Conservation (phyloP, 164 flowering plant genomes). For the Warburgia ugandensis region DNA sequence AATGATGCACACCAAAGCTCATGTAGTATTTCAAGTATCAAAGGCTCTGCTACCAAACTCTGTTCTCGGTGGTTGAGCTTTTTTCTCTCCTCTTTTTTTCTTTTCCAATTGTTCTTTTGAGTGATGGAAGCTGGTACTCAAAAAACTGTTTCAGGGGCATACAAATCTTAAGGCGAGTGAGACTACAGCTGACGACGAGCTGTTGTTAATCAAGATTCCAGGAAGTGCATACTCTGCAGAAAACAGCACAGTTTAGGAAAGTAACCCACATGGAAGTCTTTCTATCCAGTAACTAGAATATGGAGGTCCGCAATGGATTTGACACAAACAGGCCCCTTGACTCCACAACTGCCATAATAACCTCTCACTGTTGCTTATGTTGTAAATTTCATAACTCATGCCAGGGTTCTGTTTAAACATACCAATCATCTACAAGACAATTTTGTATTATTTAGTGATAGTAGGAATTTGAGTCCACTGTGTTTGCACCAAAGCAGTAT, state of each 20-base stretch:
- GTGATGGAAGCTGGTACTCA: too few species aligned
- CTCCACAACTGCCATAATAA: neutral
- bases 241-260: slow-evolving; percentile 3
- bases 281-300: neutral
- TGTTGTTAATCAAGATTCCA: slow-evolving; percentile 61
- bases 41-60: neutral
- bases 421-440: too few species aligned
- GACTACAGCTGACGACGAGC: slow-evolving; percentile 26
- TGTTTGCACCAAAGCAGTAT: too few species aligned
- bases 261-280: neutral
- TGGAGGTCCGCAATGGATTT: neutral
- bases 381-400: neutral
- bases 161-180: slow-evolving; percentile 2
- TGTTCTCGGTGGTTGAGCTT: neutral
- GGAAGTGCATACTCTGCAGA: slow-evolving; percentile 63
- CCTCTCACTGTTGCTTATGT: neutral
- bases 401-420: too few species aligned
- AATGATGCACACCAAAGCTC: neutral
- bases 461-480: too few species aligned
- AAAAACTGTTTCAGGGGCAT: slow-evolving; percentile 24
- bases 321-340: neutral
- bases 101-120: too few species aligned
- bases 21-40: neutral
- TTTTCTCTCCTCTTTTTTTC: too few species aligned
- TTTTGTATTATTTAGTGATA: too few species aligned